phyloP scores from a whole-genome alignment of 1,139 yeast genomes.

The Candida pseudoviswanathii region DNA sequence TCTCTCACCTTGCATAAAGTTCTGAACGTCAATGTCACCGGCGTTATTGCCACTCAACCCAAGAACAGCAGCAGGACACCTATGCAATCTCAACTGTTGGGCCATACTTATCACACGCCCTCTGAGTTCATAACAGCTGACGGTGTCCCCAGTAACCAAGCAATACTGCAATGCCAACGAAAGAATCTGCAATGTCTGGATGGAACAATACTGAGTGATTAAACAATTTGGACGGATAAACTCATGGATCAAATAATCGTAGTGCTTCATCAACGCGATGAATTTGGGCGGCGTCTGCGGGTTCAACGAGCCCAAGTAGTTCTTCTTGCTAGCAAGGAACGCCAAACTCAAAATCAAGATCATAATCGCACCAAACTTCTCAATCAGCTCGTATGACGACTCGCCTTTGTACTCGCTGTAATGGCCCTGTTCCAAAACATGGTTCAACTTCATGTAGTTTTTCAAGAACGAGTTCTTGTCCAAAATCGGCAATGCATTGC shows the following conservation, averaged over 20 bases:
- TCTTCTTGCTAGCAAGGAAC: constrained; percentile 43
- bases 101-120: constrained; percentile 82
- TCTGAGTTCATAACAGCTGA: constrained; percentile 73
- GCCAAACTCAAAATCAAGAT: constrained; percentile 62
- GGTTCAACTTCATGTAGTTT: constrained; percentile 52
- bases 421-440: constrained; percentile 36
- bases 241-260: constrained; percentile 54
- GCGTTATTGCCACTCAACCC: constrained; percentile 49
- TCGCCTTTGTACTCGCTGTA: constrained; percentile 12
- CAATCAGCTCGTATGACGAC: constrained; percentile 38
- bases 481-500: constrained; percentile 65
- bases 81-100: constrained; percentile 79
- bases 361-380: constrained; percentile 63
- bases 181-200: constrained; percentile 71
- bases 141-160: constrained; percentile 70
- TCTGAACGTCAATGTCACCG: constrained; percentile 52
- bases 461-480: constrained; percentile 65
- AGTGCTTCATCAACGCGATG: constrained; percentile 38
- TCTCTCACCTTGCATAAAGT: constrained; percentile 74
- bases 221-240: constrained; percentile 55
- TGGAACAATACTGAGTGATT: constrained; percentile 57
- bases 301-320: constrained; percentile 20
- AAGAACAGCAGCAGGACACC: constrained; percentile 85
- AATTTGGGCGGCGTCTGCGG: constrained; percentile 22
- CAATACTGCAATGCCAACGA: constrained; percentile 72